Evolutionary conservation across 1,139 yeast species (phyloP).

Genomic region (Scheffersomyces lignicola): DNA sequence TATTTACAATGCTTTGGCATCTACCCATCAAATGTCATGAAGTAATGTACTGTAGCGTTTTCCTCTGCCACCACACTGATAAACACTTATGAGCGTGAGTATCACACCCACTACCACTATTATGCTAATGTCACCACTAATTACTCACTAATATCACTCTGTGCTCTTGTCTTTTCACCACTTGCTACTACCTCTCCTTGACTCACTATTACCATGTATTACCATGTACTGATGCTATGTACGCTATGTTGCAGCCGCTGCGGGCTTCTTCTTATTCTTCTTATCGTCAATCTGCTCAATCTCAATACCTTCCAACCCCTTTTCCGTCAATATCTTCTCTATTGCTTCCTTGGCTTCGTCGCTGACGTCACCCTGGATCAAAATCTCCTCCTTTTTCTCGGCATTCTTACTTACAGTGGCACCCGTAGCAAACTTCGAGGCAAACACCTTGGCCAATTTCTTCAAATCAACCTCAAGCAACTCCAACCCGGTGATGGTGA

Average conservation of each 20-base stretch:
- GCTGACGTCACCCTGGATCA: constrained; percentile 93
- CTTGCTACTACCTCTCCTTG: too few species aligned
- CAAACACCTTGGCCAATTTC: constrained; percentile 87
- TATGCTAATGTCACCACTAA: too few species aligned
- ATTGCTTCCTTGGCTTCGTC: constrained; percentile 86
- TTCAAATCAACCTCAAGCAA: constrained; percentile 88
- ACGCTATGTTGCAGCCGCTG: constrained; percentile 10
- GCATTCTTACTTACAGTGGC: constrained; percentile 91
- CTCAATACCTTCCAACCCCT: constrained; percentile 80
- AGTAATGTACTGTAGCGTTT: too few species aligned
- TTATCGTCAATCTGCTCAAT: constrained; percentile 85
- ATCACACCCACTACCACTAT: too few species aligned
- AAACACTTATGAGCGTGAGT: too few species aligned
- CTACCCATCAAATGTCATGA: too few species aligned
- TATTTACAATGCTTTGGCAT: too few species aligned
- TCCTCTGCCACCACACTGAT: too few species aligned
- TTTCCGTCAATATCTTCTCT: constrained; percentile 69
- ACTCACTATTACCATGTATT: too few species aligned
- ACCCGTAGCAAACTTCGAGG: constrained; percentile 95
- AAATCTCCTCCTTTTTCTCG: constrained; percentile 88
- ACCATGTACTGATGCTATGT: too few species aligned
- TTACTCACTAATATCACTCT: too few species aligned
- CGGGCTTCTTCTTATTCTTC: constrained; percentile 63
- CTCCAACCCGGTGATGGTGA: constrained; percentile 85
- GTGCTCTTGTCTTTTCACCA: too few species aligned